phyloP scores from a whole-genome alignment of 148 eudicot species.

The Heliamphora exappendiculata region DNA sequence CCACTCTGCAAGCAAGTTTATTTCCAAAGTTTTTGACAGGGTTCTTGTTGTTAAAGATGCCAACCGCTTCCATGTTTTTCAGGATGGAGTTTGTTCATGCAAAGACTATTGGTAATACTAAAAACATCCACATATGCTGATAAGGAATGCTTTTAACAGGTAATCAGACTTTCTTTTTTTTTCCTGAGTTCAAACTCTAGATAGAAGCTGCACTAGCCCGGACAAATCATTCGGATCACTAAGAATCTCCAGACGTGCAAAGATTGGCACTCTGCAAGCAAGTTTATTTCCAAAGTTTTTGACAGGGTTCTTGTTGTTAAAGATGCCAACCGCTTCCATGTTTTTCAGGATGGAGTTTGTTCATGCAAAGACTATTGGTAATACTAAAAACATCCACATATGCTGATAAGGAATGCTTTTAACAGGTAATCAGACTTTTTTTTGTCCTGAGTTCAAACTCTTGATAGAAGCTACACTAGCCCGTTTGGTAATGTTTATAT shows the following conservation, averaged over 20 bases:
- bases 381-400: neutral
- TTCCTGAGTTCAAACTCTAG: too few relatives aligned
- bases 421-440: neutral
- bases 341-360: slow-evolving; percentile 20
- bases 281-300: slow-evolving; percentile 20
- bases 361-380: slow-evolving; percentile 19
- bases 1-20: slow-evolving; percentile 22
- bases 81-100: slow-evolving; percentile 22
- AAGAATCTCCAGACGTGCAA: slow-evolving; percentile 20
- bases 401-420: neutral
- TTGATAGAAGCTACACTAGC: too few relatives aligned
- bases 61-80: slow-evolving; percentile 23
- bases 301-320: slow-evolving; percentile 8
- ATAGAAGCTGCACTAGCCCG: too few relatives aligned
- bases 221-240: slow-evolving; percentile 12
- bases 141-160: too few relatives aligned
- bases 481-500: too few relatives aligned
- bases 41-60: slow-evolving; percentile 14
- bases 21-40: slow-evolving; percentile 16
- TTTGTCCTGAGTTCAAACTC: too few relatives aligned
- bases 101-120: slow-evolving; percentile 8
- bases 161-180: too few relatives aligned
- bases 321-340: slow-evolving; percentile 24
- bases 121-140: neutral
- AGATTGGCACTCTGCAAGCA: slow-evolving; percentile 24